Conservation (phyloP, 495 filamentous ascomycete species). For the Hypoxylon fragiforme region DNA sequence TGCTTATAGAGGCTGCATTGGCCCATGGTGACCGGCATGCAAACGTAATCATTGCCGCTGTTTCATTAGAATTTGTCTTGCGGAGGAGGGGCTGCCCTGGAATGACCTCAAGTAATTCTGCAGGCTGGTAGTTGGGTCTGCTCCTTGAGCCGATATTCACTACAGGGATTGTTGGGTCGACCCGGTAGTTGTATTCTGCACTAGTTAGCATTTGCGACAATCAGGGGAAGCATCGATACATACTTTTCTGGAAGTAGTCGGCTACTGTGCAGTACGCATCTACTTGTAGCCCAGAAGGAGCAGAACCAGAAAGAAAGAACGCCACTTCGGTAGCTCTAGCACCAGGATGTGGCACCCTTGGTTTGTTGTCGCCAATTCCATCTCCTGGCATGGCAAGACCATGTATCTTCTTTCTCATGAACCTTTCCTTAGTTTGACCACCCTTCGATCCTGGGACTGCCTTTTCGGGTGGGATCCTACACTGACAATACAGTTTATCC, state of each 20-base stretch:
- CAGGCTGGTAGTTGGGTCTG: conserved; percentile 66
- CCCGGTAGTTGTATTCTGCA: conserved; percentile 39
- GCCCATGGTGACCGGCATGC: conserved; percentile 65
- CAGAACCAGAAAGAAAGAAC: conserved; percentile 47
- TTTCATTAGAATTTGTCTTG: conserved; percentile 61
- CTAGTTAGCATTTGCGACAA: conserved; percentile 14
- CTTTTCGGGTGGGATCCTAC: conserved; percentile 49
- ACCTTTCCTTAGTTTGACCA: conserved; percentile 1
- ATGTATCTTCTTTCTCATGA: conserved; percentile 1
- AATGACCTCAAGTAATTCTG: conserved; percentile 65
- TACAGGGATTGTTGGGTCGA: conserved; percentile 56
- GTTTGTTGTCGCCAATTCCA: conserved; percentile 31
- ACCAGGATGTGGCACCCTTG: conserved; percentile 42
- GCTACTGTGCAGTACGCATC: conserved; percentile 36
- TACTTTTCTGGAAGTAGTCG: conserved; percentile 41
- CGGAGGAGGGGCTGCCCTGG: conserved; percentile 65
- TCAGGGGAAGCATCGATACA: conserved; percentile 1
- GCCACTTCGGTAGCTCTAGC: conserved; percentile 49
- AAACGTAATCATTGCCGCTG: conserved; percentile 66
- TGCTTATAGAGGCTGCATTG: conserved; percentile 69
- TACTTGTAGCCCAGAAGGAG: conserved; percentile 28
- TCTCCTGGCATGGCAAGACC: conserved; percentile 20
- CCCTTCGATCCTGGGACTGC: conserved; percentile 52
- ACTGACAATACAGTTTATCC: conserved; percentile 46
- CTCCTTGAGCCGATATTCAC: conserved; percentile 67